A percentile compares a stretch with the other conserved stretches of the same genome.
Evolutionary conservation across 208 protist species (phyloP).

Genomic region (Leishmania martiniquensis): DNA sequence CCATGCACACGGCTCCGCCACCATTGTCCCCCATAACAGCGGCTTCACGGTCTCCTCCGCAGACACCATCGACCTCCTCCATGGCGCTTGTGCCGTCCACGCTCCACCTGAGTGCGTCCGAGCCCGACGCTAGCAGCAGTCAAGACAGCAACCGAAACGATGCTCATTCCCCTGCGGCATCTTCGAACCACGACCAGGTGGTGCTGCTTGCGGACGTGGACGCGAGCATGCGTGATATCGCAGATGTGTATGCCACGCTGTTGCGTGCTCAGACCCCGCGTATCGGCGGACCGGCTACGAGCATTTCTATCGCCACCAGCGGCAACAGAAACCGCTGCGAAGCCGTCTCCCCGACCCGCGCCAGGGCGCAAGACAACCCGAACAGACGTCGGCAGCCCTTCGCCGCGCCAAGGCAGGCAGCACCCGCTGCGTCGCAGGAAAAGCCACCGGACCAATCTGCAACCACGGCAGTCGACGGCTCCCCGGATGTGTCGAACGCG

Average conservation of each 20-base stretch:
- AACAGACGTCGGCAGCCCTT: neutral
- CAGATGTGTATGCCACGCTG: conserved; percentile 25
- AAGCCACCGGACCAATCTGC: neutral
- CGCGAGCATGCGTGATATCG: conserved; percentile 41
- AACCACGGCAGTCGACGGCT: neutral
- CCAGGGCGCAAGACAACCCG: neutral
- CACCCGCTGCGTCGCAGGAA: neutral
- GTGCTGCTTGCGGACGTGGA: conserved; percentile 29
- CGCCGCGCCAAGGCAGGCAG: neutral
- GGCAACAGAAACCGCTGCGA: neutral
- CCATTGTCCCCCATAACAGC: no score
- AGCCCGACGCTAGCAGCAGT: neutral
- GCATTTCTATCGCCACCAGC: neutral
- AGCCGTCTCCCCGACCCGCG: neutral
- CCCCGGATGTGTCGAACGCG: neutral
- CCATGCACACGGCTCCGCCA: neutral
- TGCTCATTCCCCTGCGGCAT: neutral
- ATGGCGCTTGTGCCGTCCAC: conserved; percentile 3
- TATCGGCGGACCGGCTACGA: neutral
- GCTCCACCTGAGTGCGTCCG: neutral
- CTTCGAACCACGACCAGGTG: neutral
- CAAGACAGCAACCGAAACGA: neutral
- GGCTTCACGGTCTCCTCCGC: no score
- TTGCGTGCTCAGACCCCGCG: neutral
- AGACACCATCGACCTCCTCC: neutral